Conservation (phyloP, 805 yeast genomes). For the Sugiyamaella boreocaroliniensis region DNA sequence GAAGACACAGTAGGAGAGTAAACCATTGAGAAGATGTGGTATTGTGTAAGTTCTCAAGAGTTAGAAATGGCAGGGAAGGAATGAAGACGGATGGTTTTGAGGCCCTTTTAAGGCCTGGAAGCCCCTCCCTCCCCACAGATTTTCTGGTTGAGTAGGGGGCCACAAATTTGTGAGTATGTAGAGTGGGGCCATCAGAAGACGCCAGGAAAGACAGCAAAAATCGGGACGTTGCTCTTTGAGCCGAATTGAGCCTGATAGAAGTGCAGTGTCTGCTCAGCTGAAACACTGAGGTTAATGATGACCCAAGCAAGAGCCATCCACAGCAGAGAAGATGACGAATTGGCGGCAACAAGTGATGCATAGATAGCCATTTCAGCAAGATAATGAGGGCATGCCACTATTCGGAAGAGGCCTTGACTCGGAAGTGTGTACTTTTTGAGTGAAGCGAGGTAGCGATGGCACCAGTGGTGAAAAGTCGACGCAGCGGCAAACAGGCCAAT, state of each 20-base stretch:
- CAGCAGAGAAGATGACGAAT: slow-evolving; percentile 14
- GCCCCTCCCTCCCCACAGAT: too few species aligned
- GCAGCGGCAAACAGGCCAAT: slow-evolving; percentile 28
- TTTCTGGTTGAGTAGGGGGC: too few species aligned
- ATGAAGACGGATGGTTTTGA: too few species aligned
- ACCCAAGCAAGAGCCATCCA: slow-evolving; percentile 28
- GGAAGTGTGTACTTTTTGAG: slow-evolving; percentile 53
- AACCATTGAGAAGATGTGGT: neutral
- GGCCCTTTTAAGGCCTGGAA: too few species aligned
- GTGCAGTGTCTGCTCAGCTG: slow-evolving; percentile 42
- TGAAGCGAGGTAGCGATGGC: slow-evolving; percentile 44
- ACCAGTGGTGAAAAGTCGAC: slow-evolving; percentile 41
- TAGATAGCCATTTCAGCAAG: slow-evolving; percentile 53
- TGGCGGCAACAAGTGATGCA: slow-evolving; percentile 21
- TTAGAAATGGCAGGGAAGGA: too few species aligned
- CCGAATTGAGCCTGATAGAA: slow-evolving; percentile 35
- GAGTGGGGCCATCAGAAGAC: slow-evolving; percentile 4
- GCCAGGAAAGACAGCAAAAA: slow-evolving; percentile 17
- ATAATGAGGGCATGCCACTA: slow-evolving; percentile 55
- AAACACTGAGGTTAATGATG: slow-evolving; percentile 39
- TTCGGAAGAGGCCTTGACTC: slow-evolving; percentile 34
- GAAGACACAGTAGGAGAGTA: slow-evolving; percentile 16
- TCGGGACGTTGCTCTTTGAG: neutral
- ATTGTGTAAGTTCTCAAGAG: too few species aligned
- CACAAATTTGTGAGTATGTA: too few species aligned